Conservation (phyloP, 176 grass and related monocot species). For the Echinochloa phyllopogon region DNA sequence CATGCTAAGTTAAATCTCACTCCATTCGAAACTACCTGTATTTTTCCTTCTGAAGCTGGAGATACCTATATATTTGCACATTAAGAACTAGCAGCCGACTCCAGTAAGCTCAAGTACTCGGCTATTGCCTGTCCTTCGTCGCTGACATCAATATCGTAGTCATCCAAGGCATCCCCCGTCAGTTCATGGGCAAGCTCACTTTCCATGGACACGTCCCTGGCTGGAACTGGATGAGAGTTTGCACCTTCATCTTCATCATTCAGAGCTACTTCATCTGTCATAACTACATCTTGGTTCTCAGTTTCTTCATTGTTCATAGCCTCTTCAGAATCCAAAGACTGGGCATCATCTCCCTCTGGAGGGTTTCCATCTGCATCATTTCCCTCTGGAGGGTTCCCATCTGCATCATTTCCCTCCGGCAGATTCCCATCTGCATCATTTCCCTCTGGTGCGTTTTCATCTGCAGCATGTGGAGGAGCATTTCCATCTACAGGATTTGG, state of each 20-base stretch:
- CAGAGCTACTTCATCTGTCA: constrained; percentile 21
- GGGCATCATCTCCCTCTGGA: constrained; percentile 6
- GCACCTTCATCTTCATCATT: constrained; percentile 12
- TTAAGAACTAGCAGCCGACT: constrained; percentile 52
- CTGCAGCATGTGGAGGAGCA: constrained; percentile 17
- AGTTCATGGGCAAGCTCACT: constrained; percentile 74
- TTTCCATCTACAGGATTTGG: constrained; percentile 35
- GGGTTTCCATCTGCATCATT: constrained; percentile 30
- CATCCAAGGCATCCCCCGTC: constrained; percentile 71
- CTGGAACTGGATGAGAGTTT: constrained; percentile 1
- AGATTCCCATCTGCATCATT: background rate
- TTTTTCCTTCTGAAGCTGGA: background rate
- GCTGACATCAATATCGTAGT: constrained; percentile 84
- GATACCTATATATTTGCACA: background rate
- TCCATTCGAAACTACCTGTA: background rate
- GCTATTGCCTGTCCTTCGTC: constrained; percentile 81
- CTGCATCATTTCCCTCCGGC: background rate
- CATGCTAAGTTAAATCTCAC: constrained; percentile 7
- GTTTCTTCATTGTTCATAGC: constrained; percentile 18
- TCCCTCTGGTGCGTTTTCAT: constrained; percentile 18
- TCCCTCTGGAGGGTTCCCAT: background rate
- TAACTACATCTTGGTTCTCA: constrained; percentile 11
- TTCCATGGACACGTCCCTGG: constrained; percentile 70
- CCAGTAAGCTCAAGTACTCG: constrained; percentile 75
- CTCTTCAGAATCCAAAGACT: background rate